Evolutionary conservation across 805 yeast genomes (phyloP).

Genomic region (Huiozyma naganishii): DNA sequence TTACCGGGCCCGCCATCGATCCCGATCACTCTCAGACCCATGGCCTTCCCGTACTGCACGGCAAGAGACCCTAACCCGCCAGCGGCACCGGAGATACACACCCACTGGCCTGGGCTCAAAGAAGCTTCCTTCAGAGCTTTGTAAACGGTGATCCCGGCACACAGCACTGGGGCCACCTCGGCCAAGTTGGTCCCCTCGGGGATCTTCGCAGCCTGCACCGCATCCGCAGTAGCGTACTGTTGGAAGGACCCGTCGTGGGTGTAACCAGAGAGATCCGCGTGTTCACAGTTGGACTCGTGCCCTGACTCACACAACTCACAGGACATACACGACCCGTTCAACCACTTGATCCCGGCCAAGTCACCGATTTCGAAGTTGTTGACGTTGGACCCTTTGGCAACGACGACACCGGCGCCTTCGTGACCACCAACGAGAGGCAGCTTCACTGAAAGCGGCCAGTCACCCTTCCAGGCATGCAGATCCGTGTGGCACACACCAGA

Average conservation of each 20-base stretch:
- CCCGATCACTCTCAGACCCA: constrained; percentile 46
- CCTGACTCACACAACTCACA: constrained; percentile 49
- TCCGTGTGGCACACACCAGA: constrained; percentile 62
- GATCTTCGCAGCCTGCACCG: constrained; percentile 73
- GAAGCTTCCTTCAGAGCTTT: constrained; percentile 46
- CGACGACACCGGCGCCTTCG: constrained; percentile 60
- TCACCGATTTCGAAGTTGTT: constrained; percentile 49
- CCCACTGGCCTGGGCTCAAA: constrained; percentile 45
- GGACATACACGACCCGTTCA: constrained; percentile 49
- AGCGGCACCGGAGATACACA: constrained; percentile 49
- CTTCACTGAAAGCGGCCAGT: constrained; percentile 50
- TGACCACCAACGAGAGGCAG: constrained; percentile 58
- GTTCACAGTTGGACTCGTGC: constrained; percentile 41
- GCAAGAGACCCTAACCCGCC: constrained; percentile 56
- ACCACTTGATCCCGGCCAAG: constrained; percentile 53
- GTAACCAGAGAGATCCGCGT: constrained; percentile 44
- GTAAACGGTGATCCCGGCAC: constrained; percentile 56
- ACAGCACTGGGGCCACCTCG: constrained; percentile 50
- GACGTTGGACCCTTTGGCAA: constrained; percentile 46
- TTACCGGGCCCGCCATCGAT: constrained; percentile 49
- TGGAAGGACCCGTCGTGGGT: constrained; percentile 70
- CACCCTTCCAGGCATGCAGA: constrained; percentile 59
- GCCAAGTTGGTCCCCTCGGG: constrained; percentile 67
- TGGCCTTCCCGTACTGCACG: constrained; percentile 46
- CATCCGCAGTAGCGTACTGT: constrained; percentile 80